Base-by-base conservation (phyloP, 1,284 basidiomycete species). In the Apiotrichum porosum region DNA sequence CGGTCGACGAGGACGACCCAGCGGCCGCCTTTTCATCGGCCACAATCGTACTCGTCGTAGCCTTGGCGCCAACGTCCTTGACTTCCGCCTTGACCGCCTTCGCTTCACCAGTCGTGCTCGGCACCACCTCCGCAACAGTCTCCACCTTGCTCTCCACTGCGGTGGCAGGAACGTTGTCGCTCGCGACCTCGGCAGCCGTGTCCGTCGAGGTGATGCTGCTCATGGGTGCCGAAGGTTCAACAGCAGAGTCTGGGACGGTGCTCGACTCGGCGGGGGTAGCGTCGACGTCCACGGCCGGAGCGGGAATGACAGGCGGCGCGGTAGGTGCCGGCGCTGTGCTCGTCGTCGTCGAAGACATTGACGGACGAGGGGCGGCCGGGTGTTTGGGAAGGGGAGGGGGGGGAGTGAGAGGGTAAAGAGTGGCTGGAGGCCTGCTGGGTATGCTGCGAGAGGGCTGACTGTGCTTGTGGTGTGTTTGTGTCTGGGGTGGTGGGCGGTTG, bases 311-410 rank as follows among this genome's bases (percentile, higher is more conserved):
- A n/a, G 35, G 17, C 18, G 23, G 24, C 23, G 42, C 21, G 22
- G 22, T 22, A 13, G 37, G 12, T 37, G 42, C 15, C 40, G 47
- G 52, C 44, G 44, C 47, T 32, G 46, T 37, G 49, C 49, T 46
- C 22, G 43, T 37, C 24, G 43, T 37, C 24, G 37, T 44, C 28
- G 49, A 42, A 44, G 53, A 30, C 53, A 55, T 55, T 37, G 45
- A 49, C 49, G 23, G 49, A 51, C 38, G 46, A 49, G 49, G 39
- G 28, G 5, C 19, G 30, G 15, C 31, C 3, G 34, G n/a, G n/a
- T n/a, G n/a, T n/a, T n/a, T 21, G 32, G 24, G 36, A 28, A 36
- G 37, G 17, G 44, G 36, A 35, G 24, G 22, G 21, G 39, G 19
- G 31, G 12, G 31, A 6, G 21, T 30, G 33, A 23, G 41, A 4